Evolutionary conservation across 257 asterid genomes (phyloP), one percentile per base, ranked within the genome.

Genomic region (Lycium ferocissimum): DNA sequence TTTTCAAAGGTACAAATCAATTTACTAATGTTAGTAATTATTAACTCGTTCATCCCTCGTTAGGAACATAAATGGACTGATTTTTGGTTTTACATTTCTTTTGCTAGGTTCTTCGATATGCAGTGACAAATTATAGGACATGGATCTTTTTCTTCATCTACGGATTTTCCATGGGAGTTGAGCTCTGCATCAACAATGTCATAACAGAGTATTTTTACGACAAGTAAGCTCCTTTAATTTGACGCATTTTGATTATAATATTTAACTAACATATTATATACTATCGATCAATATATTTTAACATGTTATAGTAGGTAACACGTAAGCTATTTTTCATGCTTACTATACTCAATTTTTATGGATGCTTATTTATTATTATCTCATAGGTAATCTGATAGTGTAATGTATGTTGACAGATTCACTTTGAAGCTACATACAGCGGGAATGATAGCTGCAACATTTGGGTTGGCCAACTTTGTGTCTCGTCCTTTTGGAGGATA

Each of bases 121-220:
- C 93, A 2, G 88, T 85, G 5, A 89, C 90, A 38, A 92, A 92
- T 75, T 92, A 90, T 88, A 89, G 93, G 58, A 92, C 95, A 56
- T 92, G 95, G 95, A 70, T 91, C 2, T 92, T 92, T 35, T 90
- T 89, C 59, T 84, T 91, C 26, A 82, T 91, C 37, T 91, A 91
- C 47, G 94, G 94, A 14, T 91, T 82, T 79, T 92, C 95, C 53
- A 90, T 91, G 93, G 95, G 94, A 7, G 91, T 91, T 14, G 91
- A 92, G 79, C 79, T 91, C 9, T 86, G 89, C 47, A 92, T 91
- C 0, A 90, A 92, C 80, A 92, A 92, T 43, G 88, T 91, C 9
- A 88, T 92, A 47, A 91, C 94, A 6, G 94, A 91, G 71, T 91
- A 91, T 57, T 91, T 91, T 26, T 91, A 54, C n/a, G 95, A 92